A percentile compares a stretch with the other conserved stretches of the same genome.
These are phyloP conservation scores for Annona squamosa DNA, from an alignment of 164 flowering plant genomes.

Conservation along the genomic window DNA sequence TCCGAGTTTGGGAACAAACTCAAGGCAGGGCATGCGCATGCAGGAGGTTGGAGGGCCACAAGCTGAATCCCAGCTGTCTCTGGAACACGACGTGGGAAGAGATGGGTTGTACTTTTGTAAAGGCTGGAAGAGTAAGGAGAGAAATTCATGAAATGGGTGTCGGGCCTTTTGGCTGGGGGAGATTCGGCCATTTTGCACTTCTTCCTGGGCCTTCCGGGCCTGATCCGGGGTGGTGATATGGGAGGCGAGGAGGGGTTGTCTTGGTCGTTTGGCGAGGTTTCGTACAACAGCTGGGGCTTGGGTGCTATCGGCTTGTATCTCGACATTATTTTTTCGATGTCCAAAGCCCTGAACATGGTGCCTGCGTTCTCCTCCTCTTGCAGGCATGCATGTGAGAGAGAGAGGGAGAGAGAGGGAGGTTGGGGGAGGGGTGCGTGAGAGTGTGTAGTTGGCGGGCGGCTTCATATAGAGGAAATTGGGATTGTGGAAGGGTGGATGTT, in stretches of 20 bases:
- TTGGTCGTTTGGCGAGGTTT: slow-evolving; percentile 8
- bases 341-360: slow-evolving; percentile 38
- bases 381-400: not conserved
- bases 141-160: slow-evolving; percentile 15
- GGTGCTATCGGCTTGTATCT: slow-evolving; percentile 94
- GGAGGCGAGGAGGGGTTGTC: slow-evolving; percentile 26
- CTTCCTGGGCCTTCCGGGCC: slow-evolving; percentile 60
- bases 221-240: slow-evolving; percentile 28
- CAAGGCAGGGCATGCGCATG: slow-evolving; percentile 18
- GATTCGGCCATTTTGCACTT: slow-evolving; percentile 36
- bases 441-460: not conserved
- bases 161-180: slow-evolving; percentile 31
- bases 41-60: slow-evolving; percentile 50
- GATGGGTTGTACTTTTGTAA: slow-evolving; percentile 10
- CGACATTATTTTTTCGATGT: slow-evolving; percentile 77
- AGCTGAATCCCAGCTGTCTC: slow-evolving; percentile 18
- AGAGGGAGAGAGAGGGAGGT: not conserved
- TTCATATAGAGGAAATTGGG: not conserved
- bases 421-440: not conserved
- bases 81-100: slow-evolving; percentile 27
- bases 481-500: not conserved
- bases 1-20: not conserved
- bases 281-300: slow-evolving; percentile 38
- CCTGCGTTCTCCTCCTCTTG: not conserved
- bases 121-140: slow-evolving; percentile 15